These are phyloP conservation scores for Trichophyton simii DNA, from an alignment of 2,329 filamentous ascomycete species.

Conservation along the genomic window DNA sequence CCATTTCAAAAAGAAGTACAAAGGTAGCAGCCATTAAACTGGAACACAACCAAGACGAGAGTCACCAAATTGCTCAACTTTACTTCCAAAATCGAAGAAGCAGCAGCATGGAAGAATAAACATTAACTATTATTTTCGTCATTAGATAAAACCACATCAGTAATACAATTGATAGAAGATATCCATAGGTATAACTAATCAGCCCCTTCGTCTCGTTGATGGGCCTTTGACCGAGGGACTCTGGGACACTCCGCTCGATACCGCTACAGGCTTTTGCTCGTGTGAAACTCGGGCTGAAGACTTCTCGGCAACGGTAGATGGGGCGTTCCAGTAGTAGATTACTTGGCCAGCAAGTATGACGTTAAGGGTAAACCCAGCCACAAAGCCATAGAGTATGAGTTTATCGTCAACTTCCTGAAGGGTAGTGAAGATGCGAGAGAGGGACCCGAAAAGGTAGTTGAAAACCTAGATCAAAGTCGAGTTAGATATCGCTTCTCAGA, in stretches of 20 bases:
- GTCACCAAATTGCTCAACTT: no score
- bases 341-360: conserved; percentile 77
- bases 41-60: no score
- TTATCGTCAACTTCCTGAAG: conserved; percentile 95
- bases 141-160: conserved; percentile 3
- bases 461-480: conserved; percentile 55
- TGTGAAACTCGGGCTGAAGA: conserved; percentile 18
- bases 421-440: conserved; percentile 94
- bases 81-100: background rate
- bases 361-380: conserved; percentile 86
- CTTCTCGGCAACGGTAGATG: conserved; percentile 17
- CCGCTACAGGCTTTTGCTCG: conserved; percentile 20
- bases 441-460: conserved; percentile 88
- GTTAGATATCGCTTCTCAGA: background rate
- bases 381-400: conserved; percentile 86
- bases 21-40: no score
- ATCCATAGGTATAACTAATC: background rate
- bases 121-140: background rate
- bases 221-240: conserved; percentile 37
- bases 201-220: conserved; percentile 45
- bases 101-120: background rate
- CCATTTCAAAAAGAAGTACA: background rate
- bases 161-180: background rate
- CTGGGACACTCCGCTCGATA: conserved; percentile 32
- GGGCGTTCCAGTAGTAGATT: conserved; percentile 86